Evolutionary conservation across 495 filamentous ascomycete species (phyloP), one percentile per base, ranked within the genome.

Genomic region (Podospora comata): DNA sequence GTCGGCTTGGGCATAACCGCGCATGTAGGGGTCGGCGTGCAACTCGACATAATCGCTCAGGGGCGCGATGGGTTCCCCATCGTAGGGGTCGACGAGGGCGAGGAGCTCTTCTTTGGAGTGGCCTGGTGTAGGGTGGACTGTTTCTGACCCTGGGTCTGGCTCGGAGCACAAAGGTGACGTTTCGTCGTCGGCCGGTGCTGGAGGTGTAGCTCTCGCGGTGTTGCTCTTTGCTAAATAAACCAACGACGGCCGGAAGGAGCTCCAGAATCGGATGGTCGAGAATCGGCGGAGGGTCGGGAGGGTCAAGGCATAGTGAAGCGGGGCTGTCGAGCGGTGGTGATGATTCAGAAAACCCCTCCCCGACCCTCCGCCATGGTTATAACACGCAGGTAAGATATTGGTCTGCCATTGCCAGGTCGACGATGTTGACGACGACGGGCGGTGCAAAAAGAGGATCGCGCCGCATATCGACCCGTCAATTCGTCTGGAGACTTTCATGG

Each of bases 391-490:
- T 6, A 32, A 5, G 4, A 5, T 32, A 7, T 4, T 18, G 6
- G 23, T 20, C 2, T 4, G 62, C n/a, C 44, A 67, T 63, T 16
- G 60, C 70, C 72, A 74, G 67, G 72, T 75, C 69, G 74, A 75
- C 75, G 71, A 74, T 69, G 72, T 75, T 70, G 74, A 75, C 75
- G 71, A 74, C 70, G 73, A 74, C 71, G 76, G 74, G 75, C 78
- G 77, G 75, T 70, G 73, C 69, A 77, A 73, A 66, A 78, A 73
- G 71, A 78, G 75, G 72, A 83, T 77, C 72, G 80, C 77, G 80
- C 82, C 80, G 79, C 79, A 82, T 80, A 80, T 79, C 79, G 80
- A 81, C 78, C 81, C 78, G 75, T 85, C 79, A 76, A 83, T 80
- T 80, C 79, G 79, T 74, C 74, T 81, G 68, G 79, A 74, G 77